Conservation (phyloP, 2,329 filamentous ascomycete species). For the Beauveria varroae region DNA sequence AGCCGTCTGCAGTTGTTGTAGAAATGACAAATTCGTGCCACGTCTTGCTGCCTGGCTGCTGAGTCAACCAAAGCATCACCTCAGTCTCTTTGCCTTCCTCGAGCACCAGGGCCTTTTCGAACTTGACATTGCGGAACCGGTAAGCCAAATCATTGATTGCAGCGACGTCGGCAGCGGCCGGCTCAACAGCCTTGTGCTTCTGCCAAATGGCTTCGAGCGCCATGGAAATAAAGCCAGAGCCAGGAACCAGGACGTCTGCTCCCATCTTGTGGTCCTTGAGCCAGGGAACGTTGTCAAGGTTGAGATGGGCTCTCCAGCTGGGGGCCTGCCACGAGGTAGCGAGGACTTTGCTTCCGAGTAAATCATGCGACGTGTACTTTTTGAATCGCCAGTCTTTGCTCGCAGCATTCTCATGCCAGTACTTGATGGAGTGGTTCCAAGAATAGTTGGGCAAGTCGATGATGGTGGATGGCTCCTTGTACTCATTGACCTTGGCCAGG, state of each 20-base stretch:
- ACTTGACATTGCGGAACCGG: slow-evolving; percentile 6
- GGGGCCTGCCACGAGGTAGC: slow-evolving; percentile 27
- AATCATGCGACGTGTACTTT: slow-evolving; percentile 20
- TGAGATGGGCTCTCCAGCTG: slow-evolving; percentile 32
- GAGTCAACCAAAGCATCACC: background rate
- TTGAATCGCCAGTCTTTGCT: slow-evolving; percentile 19
- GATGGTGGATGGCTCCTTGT: slow-evolving; percentile 4
- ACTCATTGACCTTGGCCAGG: slow-evolving; percentile 8
- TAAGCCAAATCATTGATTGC: background rate
- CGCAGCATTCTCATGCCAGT: slow-evolving; percentile 18
- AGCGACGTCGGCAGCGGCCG: background rate
- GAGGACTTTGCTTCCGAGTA: slow-evolving; percentile 21
- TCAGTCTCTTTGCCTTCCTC: background rate
- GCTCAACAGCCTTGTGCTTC: slow-evolving; percentile 5
- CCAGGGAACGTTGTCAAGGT: slow-evolving; percentile 33
- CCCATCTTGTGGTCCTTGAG: slow-evolving; percentile 35
- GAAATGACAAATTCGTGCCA: slow-evolving; percentile 3
- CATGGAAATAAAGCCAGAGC: slow-evolving; percentile 35
- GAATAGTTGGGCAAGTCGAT: slow-evolving; percentile 19
- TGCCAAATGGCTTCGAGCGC: slow-evolving; percentile 31
- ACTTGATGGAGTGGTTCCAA: slow-evolving; percentile 17
- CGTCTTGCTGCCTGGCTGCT: background rate
- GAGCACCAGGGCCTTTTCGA: slow-evolving; percentile 1
- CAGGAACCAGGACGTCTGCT: slow-evolving; percentile 33
- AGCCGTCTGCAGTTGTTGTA: background rate